phyloP scores from a whole-genome alignment of 2,329 filamentous ascomycete species.

The Pestalotiopsis sp. region DNA sequence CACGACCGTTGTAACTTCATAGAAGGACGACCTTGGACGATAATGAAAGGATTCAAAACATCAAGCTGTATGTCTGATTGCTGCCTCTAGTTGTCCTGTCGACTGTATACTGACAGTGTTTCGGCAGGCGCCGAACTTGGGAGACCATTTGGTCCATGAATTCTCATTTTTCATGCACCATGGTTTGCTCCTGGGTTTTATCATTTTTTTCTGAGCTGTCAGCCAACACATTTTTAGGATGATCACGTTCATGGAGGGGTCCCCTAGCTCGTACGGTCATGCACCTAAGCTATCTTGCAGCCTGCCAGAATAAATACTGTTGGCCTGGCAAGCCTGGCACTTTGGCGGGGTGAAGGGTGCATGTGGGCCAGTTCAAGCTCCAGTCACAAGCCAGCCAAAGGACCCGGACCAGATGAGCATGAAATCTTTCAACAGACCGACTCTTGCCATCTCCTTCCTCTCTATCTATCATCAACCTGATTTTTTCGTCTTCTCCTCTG shows the following conservation, averaged over 20 bases:
- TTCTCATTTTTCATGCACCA: too few relatives aligned
- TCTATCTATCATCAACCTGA: neutral
- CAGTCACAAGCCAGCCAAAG: slow-evolving; percentile 7
- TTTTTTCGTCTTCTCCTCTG: neutral
- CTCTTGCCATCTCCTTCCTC: neutral
- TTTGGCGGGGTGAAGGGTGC: neutral
- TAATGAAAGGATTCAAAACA: too few relatives aligned
- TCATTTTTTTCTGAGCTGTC: neutral
- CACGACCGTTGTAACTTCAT: neutral
- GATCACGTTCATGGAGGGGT: neutral
- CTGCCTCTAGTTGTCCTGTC: neutral
- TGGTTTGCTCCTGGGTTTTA: neutral
- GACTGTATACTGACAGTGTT: neutral
- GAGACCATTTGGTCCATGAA: neutral
- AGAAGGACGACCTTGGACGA: neutral
- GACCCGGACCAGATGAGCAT: slow-evolving; percentile 7
- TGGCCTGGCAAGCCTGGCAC: neutral
- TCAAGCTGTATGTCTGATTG: too few relatives aligned
- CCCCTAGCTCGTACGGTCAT: neutral
- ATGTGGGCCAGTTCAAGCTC: slow-evolving; percentile 1
- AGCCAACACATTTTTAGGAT: neutral
- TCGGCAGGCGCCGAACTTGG: neutral
- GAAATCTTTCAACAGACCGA: neutral
- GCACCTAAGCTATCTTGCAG: neutral
- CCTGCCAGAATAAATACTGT: neutral